Evolutionary conservation across 2,329 filamentous ascomycete species (phyloP).

Genomic region (Ascochyta fabae): DNA sequence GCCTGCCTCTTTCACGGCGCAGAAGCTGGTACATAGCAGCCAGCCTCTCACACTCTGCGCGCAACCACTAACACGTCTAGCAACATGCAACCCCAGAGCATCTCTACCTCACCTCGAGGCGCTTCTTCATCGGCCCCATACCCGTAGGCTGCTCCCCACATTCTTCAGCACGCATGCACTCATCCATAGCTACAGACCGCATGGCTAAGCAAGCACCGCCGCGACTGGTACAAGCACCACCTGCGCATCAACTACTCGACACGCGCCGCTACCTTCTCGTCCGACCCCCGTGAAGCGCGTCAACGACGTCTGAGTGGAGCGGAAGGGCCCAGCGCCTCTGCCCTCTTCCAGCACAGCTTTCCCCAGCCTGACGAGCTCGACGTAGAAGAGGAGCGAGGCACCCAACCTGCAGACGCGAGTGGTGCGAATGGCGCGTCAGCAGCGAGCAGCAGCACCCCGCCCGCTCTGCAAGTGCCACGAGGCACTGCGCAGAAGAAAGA

Average conservation of each 20-base stretch:
- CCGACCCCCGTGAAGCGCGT: slow-evolving; percentile 53
- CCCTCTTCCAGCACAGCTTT: slow-evolving; percentile 50
- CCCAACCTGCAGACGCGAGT: slow-evolving; percentile 13
- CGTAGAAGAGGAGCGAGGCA: slow-evolving; percentile 35
- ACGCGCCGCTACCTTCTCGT: slow-evolving; percentile 59
- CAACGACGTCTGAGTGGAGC: slow-evolving; percentile 52
- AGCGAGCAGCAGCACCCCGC: slow-evolving; percentile 31
- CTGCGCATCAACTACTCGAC: slow-evolving; percentile 53
- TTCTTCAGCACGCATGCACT: slow-evolving; percentile 17
- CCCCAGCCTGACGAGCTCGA: slow-evolving; percentile 50
- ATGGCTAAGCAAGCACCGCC: slow-evolving; percentile 68
- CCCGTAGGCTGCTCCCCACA: slow-evolving; percentile 48
- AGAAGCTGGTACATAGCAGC: slow-evolving; percentile 55
- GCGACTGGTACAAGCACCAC: slow-evolving; percentile 66
- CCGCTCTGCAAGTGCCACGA: slow-evolving; percentile 42
- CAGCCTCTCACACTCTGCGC: neutral
- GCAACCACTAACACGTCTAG: slow-evolving; percentile 42
- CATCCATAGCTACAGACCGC: slow-evolving; percentile 52
- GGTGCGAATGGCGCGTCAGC: slow-evolving; percentile 23
- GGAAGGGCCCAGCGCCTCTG: slow-evolving; percentile 49
- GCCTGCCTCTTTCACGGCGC: slow-evolving; percentile 60
- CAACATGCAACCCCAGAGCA: slow-evolving; percentile 68
- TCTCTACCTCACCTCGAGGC: slow-evolving; percentile 65
- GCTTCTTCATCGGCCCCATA: slow-evolving; percentile 70
- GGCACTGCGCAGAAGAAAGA: slow-evolving; percentile 31